Base-by-base conservation (phyloP, 805 yeast genomes). In the Wickerhamomyces canadensis region DNA sequence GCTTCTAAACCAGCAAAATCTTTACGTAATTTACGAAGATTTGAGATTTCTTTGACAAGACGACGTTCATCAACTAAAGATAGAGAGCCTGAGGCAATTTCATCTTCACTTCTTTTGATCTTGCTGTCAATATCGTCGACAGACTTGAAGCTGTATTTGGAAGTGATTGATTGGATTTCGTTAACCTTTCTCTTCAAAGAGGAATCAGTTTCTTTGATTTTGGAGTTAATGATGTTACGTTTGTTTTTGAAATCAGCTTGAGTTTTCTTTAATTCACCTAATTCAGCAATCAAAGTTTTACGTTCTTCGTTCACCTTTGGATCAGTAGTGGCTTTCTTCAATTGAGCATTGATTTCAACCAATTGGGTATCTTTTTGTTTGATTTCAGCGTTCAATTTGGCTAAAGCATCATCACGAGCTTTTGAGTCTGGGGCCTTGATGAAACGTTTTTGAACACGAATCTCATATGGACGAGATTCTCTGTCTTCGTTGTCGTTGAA, bases 21-120 rank as follows among this genome's bases (percentile, higher is more conserved):
- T 61, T 82, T 83, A 56, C 80, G 78, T 57, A 84, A 66, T 65
- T 85, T 87, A 64, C 91, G 80, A 61, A 93, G 75, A 32, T 80
- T 62, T 36, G 87, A 74, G 72, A 87, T 84, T 66, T 91, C 98
- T 66, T 84, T 84, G 49, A 93, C 78, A 47, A 72, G 64, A 57
- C 79, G 74, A 68, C 86, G 82, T 73, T 93, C 99, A 46, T 91
- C 96, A 37, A 88, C 97, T 55, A 93, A 77, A 52, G 85, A 76
- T 58, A 93, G 70, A 32, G 72, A 64, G 45, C 98, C 98, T 35
- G 83, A 64, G 38, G 84, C 85, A 44, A 93, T 80, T 48, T 73
- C 68, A 30, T 71, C 73, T 59, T 93, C 97, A 55, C 87, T 74
- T 47, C 68, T 68, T 41, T 59, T 57, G 54, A 84, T 70, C 61